Base-by-base conservation (phyloP, 768 basidiomycete genomes). In the Leccinum fibrillosum region DNA sequence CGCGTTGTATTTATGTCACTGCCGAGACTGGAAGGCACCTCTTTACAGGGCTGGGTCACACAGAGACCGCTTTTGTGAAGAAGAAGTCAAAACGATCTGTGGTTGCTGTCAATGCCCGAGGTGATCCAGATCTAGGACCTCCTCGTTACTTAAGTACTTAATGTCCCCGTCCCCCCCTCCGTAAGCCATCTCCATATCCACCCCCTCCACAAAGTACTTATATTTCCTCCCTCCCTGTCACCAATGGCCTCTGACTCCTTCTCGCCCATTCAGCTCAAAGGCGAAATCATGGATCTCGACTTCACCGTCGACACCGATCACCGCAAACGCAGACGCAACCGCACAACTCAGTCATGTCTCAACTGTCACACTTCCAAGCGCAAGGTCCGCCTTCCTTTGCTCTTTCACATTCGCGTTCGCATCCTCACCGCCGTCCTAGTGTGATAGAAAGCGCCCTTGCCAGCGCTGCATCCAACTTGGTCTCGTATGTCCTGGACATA, bases 361-460 rank as follows among this genome's bases (percentile, higher is more conserved):
- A 92, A 92, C 68, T 96, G 94, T 76, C 94, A 96, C 75, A 94
- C 92, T 48, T 94, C 93, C 54, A 96, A 96, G 77, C 79, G 94
- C 66, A 94, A 94, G 82, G 92, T 92, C 61, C 55, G 80, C 65
- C 45, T 15, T 21, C 55, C 55, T 60, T 34, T 39, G 34, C 11
- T 7, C 44, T 15, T 21, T 59, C 45, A 25, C 42, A 11, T 21
- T 9, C n/a, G 4, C 8, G n/a, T 7, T 42, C 52, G 32, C 6
- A 10, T 37, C 58, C 61, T 64, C 48, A 60, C 53, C 59, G 55
- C 25, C 44, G 26, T 58, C 56, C 55, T 56, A 57, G 91, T 96
- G 94, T 69, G 94, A 96, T 75, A 80, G 94, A 57, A 94, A 94
- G 70, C 82, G 94, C 42, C 94, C 94, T 19, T 96, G 94, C 74